Base-by-base conservation (phyloP, 169 alveolate genomes). In the Theileria parva region DNA sequence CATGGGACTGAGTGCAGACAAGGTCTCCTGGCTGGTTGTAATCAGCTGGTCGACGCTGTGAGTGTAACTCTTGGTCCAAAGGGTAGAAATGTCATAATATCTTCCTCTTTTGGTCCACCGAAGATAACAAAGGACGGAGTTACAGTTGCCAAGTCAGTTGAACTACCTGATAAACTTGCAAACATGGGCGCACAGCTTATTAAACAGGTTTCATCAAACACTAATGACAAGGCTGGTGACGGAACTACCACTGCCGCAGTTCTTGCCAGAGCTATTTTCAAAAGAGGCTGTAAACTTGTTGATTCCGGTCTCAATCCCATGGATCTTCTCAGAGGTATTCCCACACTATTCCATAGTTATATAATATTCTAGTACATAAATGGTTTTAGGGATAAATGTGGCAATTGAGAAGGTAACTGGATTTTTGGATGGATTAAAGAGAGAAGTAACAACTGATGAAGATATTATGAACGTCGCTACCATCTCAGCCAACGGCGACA, bases 201-300 rank as follows among this genome's bases (percentile, higher is more conserved):
- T 60, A 97, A 97, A 85, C 98, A 96, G 86, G 99, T 97, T 7
- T 99, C 99, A 9, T 92, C 96, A 23, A 95, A 96, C 77, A 95
- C 99, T 61, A 97, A 97, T 85, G 99, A 98, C 86, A 96, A 93
- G 74, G 99, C 99, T 55, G 99, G 99, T 30, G 99, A 98, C 85
- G 99, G 99, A 44, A 98, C 99, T 48, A 98, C 99, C 0, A 98
- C 99, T 19, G 99, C 99, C 48, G 98, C 99, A 0, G 97, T 98
- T 44, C 91, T 98, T 51, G 99, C 99, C 15, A 88, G 99, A 55
- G 99, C 99, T 48, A 96, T 98, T 63, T 98, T 94, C 94, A 96
- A 95, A 80, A 99, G 97, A 55, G 99, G 99, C 32, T 97, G 99
- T 90, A 97, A 97, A 80, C 96, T 98, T 25, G 99, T 98, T n/a